These are phyloP conservation scores for Exophiala sp. DNA, from an alignment of 2,329 filamentous ascomycete genomes.

Conservation along the genomic window DNA sequence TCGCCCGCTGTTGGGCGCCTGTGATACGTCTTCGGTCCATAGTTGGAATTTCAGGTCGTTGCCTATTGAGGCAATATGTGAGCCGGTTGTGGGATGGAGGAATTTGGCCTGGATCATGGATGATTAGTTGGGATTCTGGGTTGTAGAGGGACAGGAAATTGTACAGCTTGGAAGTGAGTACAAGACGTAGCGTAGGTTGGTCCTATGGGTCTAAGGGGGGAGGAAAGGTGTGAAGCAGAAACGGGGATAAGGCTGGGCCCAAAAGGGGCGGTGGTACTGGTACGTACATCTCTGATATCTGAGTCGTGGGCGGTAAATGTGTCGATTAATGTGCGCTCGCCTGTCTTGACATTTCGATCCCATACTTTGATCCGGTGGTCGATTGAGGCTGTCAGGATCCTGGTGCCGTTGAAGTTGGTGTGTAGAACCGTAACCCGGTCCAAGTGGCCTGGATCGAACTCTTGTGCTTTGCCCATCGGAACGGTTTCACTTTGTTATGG, in stretches of 20 bases:
- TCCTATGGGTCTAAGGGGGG: no score
- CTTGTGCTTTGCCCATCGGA: slow-evolving; percentile 27
- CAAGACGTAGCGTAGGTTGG: not conserved
- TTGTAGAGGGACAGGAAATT: no score
- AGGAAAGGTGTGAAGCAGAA: no score
- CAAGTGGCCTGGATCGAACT: slow-evolving; percentile 43
- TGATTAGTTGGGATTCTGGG: no score
- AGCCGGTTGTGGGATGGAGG: slow-evolving; percentile 84
- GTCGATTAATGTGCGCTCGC: slow-evolving; percentile 68
- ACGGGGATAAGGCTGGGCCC: no score
- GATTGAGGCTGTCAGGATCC: slow-evolving; percentile 83
- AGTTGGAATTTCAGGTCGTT: slow-evolving; percentile 86
- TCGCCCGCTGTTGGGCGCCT: slow-evolving; percentile 65
- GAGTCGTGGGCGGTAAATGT: slow-evolving; percentile 86
- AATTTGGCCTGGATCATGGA: slow-evolving; percentile 66
- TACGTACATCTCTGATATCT: slow-evolving; percentile 74
- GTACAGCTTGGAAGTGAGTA: no score
- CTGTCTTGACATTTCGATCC: slow-evolving; percentile 69
- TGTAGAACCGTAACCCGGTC: slow-evolving; percentile 75
- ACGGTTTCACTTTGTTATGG: not conserved
- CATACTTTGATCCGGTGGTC: slow-evolving; percentile 92
- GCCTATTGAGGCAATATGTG: slow-evolving; percentile 79
- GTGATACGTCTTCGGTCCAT: slow-evolving; percentile 84
- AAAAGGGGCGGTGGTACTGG: slow-evolving; percentile 11
- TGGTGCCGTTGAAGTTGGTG: slow-evolving; percentile 88